Evolutionary conservation across 2,329 filamentous ascomycete species (phyloP), one percentile per base, ranked within the genome.

Genomic region (Byssothecium circinans): DNA sequence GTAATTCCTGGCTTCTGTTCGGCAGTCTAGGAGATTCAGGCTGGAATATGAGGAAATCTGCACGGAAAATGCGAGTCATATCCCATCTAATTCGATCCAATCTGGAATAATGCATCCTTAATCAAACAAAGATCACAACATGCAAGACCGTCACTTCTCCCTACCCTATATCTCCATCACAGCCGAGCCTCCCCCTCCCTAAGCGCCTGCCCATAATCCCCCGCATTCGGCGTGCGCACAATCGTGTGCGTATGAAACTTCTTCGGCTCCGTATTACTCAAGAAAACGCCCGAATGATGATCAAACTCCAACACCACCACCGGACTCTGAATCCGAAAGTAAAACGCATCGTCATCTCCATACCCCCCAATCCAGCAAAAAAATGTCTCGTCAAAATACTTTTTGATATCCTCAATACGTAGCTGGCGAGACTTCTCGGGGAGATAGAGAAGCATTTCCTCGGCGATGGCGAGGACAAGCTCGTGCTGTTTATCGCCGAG

Each of bases 191-290:
- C 42, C 1, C 23, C 50, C 12, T 53, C 58, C 44, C 75, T 68
- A 56, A 82, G 61, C 8, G 77, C 80, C 55, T 77, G 80, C 0
- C 88, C 88, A 64, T 91, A 91, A 63, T 92, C 88, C 0, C 88
- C 88, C 0, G 74, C 82, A 66, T 92, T 91, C 0, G 88, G 88
- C 25, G 82, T 85, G 29, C 88, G 71, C 53, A 89, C 70, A 43
- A 89, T 71, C 0, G 88, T 91, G 65, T 92, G 88, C 18, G 89
- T 87, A 58, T 92, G 88, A 58, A 89, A 92, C 68, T 87, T 88
- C 25, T 83, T 84, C 0, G 88, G 88, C 68, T 88, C 81, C 41
- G 76, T 75, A 62, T 91, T 92, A 1, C 78, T 83, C 60, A 92
- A 68, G 57, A 91, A 91, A 0, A 91, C 88, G 0, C 88, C 87